Evolutionary conservation across 2,329 filamentous ascomycete genomes (phyloP).

Genomic region (Exophiala oligosperma): DNA sequence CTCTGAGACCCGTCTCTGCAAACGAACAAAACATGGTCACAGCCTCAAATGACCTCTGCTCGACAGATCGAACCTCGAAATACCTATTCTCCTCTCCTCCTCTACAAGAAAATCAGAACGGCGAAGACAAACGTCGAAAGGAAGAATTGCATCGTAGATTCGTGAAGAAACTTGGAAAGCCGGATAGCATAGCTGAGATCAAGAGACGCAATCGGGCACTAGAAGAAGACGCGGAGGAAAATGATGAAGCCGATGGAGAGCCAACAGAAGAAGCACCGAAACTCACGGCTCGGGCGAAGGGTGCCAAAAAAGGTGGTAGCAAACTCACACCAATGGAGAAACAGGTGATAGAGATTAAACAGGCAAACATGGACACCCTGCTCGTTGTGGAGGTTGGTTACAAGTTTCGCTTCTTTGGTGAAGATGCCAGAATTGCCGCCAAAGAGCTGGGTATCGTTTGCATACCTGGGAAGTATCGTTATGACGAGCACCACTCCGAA

Average conservation of each 20-base stretch:
- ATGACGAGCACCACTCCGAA: slow-evolving; percentile 91
- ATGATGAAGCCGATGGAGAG: slow-evolving; percentile 61
- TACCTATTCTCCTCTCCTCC: slow-evolving; percentile 60
- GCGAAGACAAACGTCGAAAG: slow-evolving; percentile 56
- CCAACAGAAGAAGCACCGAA: slow-evolving; percentile 52
- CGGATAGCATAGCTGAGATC: slow-evolving; percentile 73
- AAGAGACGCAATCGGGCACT: slow-evolving; percentile 60
- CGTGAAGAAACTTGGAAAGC: slow-evolving; percentile 83
- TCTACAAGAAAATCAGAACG: slow-evolving; percentile 38
- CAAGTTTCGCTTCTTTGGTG: slow-evolving; percentile 96
- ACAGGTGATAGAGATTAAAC: slow-evolving; percentile 92
- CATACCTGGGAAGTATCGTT: slow-evolving; percentile 92
- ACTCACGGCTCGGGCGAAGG: slow-evolving; percentile 46
- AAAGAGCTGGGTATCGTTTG: slow-evolving; percentile 94
- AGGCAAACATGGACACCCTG: slow-evolving; percentile 83
- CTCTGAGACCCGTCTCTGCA: slow-evolving; percentile 16
- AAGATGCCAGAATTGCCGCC: slow-evolving; percentile 85
- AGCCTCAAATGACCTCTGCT: slow-evolving; percentile 18
- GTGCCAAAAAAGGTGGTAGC: slow-evolving; percentile 68
- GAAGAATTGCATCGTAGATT: slow-evolving; percentile 79
- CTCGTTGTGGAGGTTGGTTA: slow-evolving; percentile 95
- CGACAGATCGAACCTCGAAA: slow-evolving; percentile 54
- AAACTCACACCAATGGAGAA: slow-evolving; percentile 95
- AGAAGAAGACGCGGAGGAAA: slow-evolving; percentile 55
- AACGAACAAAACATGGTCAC: slow-evolving; percentile 14